These are phyloP conservation scores for Suillus plorans DNA, from an alignment of 768 basidiomycete species.

Conservation along the genomic window DNA sequence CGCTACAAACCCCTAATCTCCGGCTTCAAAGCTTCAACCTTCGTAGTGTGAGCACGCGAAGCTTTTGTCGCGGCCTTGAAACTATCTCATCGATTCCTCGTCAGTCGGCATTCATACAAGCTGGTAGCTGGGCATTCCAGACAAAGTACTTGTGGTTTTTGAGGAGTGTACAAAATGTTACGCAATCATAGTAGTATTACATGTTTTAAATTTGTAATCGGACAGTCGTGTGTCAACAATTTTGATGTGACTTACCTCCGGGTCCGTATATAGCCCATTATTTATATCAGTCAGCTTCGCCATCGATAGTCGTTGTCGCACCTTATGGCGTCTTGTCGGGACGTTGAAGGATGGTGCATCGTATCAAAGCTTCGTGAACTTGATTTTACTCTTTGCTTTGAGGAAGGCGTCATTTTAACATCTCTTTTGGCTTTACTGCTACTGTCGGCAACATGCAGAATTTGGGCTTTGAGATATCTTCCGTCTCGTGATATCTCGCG, in stretches of 20 bases:
- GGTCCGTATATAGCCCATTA: too few species aligned
- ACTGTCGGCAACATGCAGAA: slow-evolving; percentile 40
- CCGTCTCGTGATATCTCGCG: slow-evolving; percentile 36
- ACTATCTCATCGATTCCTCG: too few species aligned
- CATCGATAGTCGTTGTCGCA: not conserved
- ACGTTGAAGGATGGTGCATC: slow-evolving; percentile 64
- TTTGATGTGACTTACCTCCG: not conserved
- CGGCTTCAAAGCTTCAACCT: too few species aligned
- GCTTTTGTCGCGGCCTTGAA: too few species aligned
- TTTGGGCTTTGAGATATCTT: slow-evolving; percentile 28
- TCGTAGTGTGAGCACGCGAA: too few species aligned
- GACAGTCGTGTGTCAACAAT: not conserved
- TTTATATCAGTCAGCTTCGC: not conserved
- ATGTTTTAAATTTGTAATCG: not conserved
- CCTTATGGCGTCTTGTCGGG: slow-evolving; percentile 46
- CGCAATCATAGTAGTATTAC: too few species aligned
- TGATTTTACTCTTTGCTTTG: slow-evolving; percentile 80
- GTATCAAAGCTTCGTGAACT: slow-evolving; percentile 62
- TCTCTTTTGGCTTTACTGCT: slow-evolving; percentile 47
- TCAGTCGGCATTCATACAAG: too few species aligned
- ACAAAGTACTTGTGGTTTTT: too few species aligned
- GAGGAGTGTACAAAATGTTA: too few species aligned
- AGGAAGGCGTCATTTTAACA: slow-evolving; percentile 68
- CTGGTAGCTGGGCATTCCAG: too few species aligned
- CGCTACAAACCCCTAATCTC: too few species aligned